phyloP scores from a whole-genome alignment of 768 basidiomycete species.

The Lenzites betulinus region DNA sequence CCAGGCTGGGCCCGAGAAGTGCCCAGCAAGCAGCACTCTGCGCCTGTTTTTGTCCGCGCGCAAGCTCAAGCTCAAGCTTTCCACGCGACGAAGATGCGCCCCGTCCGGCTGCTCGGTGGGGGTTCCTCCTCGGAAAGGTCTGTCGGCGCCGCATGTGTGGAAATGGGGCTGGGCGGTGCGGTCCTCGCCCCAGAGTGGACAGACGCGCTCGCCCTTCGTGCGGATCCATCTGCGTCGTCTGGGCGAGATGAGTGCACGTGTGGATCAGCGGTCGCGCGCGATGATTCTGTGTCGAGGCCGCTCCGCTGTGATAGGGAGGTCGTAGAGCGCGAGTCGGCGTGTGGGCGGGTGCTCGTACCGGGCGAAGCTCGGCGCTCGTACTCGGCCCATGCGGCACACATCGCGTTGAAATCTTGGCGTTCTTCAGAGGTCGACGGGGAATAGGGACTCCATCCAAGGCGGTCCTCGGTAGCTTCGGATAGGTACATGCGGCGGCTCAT shows the following conservation, averaged over 20 bases:
- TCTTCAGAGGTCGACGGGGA: slow-evolving; percentile 45
- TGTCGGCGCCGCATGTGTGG: background rate
- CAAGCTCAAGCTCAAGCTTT: slow-evolving; percentile 38
- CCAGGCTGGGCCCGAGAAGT: slow-evolving; percentile 2
- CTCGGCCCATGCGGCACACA: slow-evolving; percentile 58
- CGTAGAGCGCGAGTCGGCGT: background rate
- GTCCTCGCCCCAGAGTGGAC: slow-evolving; percentile 1
- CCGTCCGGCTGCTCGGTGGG: slow-evolving; percentile 46
- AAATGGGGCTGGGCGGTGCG: slow-evolving; percentile 1
- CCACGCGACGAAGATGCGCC: slow-evolving; percentile 61
- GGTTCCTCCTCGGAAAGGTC: background rate
- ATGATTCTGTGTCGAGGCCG: background rate
- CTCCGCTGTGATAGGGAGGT: background rate
- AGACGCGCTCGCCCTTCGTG: slow-evolving; percentile 7
- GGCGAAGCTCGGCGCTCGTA: slow-evolving; percentile 38
- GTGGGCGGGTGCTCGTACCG: slow-evolving; percentile 7
- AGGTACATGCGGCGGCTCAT: slow-evolving; percentile 63
- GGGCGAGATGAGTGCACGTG: background rate
- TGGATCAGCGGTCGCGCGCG: background rate
- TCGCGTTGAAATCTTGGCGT: slow-evolving; percentile 56
- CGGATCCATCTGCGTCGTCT: slow-evolving; percentile 3
- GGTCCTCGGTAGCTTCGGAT: slow-evolving; percentile 45
- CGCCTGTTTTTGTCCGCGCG: background rate
- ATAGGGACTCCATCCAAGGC: slow-evolving; percentile 51
- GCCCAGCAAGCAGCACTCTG: background rate